phyloP scores from a whole-genome alignment of 805 yeast genomes.

The Candida methanosorbosa region DNA sequence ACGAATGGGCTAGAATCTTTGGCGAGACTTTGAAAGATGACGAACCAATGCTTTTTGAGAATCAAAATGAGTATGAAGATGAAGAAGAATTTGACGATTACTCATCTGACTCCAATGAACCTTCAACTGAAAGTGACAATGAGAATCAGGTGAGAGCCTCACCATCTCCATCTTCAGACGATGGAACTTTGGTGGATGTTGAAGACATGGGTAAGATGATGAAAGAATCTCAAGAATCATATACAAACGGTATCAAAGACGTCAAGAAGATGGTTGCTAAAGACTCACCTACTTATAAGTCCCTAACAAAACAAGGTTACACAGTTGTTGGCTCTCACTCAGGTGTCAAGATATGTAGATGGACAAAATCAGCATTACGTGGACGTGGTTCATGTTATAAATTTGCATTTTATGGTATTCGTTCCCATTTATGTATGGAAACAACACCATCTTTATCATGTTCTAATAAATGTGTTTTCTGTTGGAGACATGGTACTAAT shows the following conservation, averaged over 20 bases:
- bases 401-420: conserved; percentile 85
- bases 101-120: conserved; percentile 4
- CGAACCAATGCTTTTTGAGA: conserved; percentile 52
- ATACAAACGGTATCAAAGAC: conserved; percentile 16
- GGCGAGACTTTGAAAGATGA: conserved; percentile 57
- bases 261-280: conserved; percentile 82
- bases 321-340: conserved; percentile 91
- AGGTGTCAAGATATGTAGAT: conserved; percentile 90
- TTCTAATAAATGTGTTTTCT: conserved; percentile 90
- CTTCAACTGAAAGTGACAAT: conserved; percentile 5
- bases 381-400: conserved; percentile 94
- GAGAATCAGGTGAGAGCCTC: conserved; percentile 12
- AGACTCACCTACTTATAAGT: conserved; percentile 80
- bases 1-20: conserved; percentile 61
- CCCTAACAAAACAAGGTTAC: conserved; percentile 88
- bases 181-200: conserved; percentile 57
- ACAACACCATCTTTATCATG: conserved; percentile 91
- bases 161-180: conserved; percentile 20
- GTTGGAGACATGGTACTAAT: conserved; percentile 97
- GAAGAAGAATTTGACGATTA: conserved; percentile 10
- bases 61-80: conserved; percentile 28
- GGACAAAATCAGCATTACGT: conserved; percentile 92
- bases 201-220: conserved; percentile 78
- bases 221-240: conserved; percentile 4
- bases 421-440: conserved; percentile 90